Evolutionary conservation across 495 filamentous ascomycete genomes (phyloP).

Genomic region (Aspergillus ostianus): DNA sequence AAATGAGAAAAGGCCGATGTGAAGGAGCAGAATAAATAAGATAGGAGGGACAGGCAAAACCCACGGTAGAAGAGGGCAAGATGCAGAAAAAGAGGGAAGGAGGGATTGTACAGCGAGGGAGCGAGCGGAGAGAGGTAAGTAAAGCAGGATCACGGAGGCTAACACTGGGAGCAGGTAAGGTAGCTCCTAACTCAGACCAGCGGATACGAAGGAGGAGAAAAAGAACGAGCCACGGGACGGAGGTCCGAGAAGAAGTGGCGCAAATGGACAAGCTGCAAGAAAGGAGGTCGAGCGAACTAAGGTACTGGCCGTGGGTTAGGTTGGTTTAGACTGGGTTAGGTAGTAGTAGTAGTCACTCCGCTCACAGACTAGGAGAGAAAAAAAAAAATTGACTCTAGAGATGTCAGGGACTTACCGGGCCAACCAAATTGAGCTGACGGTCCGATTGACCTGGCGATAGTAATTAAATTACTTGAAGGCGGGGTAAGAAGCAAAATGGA

Average conservation of each 20-base stretch:
- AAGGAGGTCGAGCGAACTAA: neutral
- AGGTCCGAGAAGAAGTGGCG: constrained; percentile 24
- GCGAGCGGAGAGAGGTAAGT: neutral
- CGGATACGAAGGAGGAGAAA: constrained; percentile 22
- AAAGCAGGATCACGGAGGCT: constrained; percentile 20
- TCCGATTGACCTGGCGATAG: constrained; percentile 2
- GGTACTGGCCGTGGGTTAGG: neutral
- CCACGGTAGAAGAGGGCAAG: constrained; percentile 14
- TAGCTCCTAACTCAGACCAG: constrained; percentile 20
- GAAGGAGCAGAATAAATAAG: constrained; percentile 13
- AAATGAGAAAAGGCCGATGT: constrained; percentile 1
- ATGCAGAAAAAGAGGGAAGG: constrained; percentile 17
- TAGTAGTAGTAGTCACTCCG: neutral
- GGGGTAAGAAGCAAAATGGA: neutral
- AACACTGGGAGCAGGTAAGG: constrained; percentile 11
- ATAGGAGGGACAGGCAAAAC: constrained; percentile 13
- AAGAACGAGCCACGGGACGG: constrained; percentile 28
- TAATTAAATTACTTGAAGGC: constrained; percentile 2
- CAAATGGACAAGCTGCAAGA: constrained; percentile 12
- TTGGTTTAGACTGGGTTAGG: neutral
- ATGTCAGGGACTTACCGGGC: neutral
- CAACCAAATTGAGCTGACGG: no score
- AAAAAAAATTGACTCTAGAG: no score
- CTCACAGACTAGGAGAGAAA: neutral
- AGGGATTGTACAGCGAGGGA: constrained; percentile 22